Evolutionary conservation across 306 rosid species (phyloP), one percentile per base, ranked within the genome.

Genomic region (Rosa multiflora): DNA sequence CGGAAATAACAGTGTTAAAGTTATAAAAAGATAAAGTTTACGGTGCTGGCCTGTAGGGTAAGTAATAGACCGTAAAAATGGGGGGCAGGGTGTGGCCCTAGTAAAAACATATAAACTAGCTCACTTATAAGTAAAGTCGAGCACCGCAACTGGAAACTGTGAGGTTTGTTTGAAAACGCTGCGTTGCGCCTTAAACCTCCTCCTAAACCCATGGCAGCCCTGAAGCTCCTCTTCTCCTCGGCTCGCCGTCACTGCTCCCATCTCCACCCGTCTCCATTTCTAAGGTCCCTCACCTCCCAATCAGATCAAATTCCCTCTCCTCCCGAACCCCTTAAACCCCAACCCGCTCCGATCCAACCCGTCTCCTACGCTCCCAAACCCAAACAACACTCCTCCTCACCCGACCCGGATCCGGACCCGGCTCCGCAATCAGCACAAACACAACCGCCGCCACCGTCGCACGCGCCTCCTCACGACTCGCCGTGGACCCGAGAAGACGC

Each of bases 351-450:
- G n/a, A 88, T 92, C 77, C 87, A 88, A 55, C 86, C 97, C 43
- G 91, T 92, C 51, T 88, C 99, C 1, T 92, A 91, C 82, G 79
- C 98, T 39, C 20, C 73, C 79, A 92, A 92, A 72, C 93, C 97
- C 53, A 84, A 88, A 59, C 89, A 76, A 17, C 69, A 83, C 0
- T 20, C 91, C 0, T 20, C 91, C 7, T 59, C 81, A n/a, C 73
- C 84, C 5, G 88, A 83, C 2, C 73, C 69, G 46, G 81, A 80
- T 12, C 69, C 78, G 59, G 32, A 0, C 1, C 32, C 35, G 32
- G 35, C 84, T n/a, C 8, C 74, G 4, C 73, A 75, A 47, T 21
- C 83, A 2, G 6, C 82, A 1, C 78, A 84, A 10, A 66, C 87
- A 1, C 71, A 64, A 14, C 82, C 81, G 44, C 81, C 88, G 15